These are phyloP conservation scores for Oxytropis ochrocephala DNA, from an alignment of 306 rosid genomes.

Conservation along the genomic window DNA sequence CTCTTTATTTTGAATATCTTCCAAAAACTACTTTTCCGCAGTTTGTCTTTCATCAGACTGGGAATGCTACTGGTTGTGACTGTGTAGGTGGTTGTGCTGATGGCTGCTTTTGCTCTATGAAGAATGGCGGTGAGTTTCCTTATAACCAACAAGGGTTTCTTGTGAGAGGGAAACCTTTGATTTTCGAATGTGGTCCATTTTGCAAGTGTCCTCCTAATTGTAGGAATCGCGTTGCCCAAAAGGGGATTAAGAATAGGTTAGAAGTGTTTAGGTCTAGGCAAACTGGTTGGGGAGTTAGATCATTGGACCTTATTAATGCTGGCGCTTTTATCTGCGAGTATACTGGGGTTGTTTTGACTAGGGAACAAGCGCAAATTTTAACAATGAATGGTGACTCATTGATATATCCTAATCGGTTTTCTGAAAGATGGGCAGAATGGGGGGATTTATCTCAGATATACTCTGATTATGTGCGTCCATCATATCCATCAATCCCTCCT, in stretches of 20 bases:
- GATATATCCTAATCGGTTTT: slow-evolving; percentile 67
- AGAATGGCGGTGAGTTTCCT: slow-evolving; percentile 74
- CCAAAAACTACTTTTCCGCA: slow-evolving; percentile 55
- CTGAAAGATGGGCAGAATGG: slow-evolving; percentile 92
- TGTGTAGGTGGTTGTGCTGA: slow-evolving; percentile 49
- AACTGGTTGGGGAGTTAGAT: slow-evolving; percentile 95
- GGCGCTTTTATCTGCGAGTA: slow-evolving; percentile 90
- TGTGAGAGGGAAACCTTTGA: slow-evolving; percentile 75
- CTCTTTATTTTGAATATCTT: slow-evolving; percentile 67
- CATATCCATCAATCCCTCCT: slow-evolving; percentile 81
- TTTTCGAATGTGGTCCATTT: slow-evolving; percentile 93
- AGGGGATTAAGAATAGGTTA: slow-evolving; percentile 56
- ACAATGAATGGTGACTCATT: slow-evolving; percentile 81
- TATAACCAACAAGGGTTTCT: slow-evolving; percentile 67
- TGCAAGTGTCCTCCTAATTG: slow-evolving; percentile 77
- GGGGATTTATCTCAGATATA: slow-evolving; percentile 77
- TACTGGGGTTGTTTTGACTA: slow-evolving; percentile 81
- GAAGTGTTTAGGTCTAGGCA: slow-evolving; percentile 86
- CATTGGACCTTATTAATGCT: slow-evolving; percentile 83
- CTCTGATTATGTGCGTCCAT: slow-evolving; percentile 60
- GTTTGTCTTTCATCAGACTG: slow-evolving; percentile 65
- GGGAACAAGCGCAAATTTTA: slow-evolving; percentile 71
- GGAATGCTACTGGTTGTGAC: slow-evolving; percentile 62
- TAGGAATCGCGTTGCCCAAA: slow-evolving; percentile 71
- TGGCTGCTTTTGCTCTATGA: slow-evolving; percentile 68